Evolutionary conservation across 352 stramenopile genomes (phyloP), one percentile per base, ranked within the genome.

Genomic region (Thalassiosira mediterranea): DNA sequence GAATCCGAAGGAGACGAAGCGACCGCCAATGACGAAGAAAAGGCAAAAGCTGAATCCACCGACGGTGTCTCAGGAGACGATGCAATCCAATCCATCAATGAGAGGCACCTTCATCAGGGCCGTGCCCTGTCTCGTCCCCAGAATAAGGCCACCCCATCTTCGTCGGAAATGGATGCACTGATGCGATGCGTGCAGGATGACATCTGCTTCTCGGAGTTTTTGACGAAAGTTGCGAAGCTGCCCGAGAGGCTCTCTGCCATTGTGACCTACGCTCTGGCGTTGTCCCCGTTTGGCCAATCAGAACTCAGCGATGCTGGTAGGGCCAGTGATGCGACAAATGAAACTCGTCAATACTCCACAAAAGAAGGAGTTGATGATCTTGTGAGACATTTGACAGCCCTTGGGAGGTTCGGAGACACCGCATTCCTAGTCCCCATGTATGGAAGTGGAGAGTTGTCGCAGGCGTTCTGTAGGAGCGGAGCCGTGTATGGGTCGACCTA

Each of bases 401-500:
- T 91, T 26, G 86, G 86, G 19, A 63, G 81, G 48, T 91, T 85
- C 69, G 86, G 86, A 26, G 78, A 79, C n/a, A 91, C 86, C 26
- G 86, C 83, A 4, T 90, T 91, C 57, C 73, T 91, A 7, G 42
- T 80, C 48, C 72, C 83, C 21, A 64, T 91, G 49, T 91, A 91
- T 71, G 86, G 86, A 25, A 89, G 71, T 67, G 86, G 86, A 19
- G 86, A 91, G 70, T 54, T 91, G 31, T 76, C 72, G 47, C 86
- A 91, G 48, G 71, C 83, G 0, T 91, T 91, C 87, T 91, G 86
- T 68, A 72, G 86, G 37, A 90, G 80, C 32, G 83, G 83, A 25
- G 86, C 86, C 31, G 86, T 91, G 0, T 88, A 88, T 81, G 86
- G 86, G 42, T 86, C 76, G 5, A 90, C 83, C 4, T 91, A 89